These are phyloP conservation scores for Diaporthe batatas DNA, from an alignment of 2,329 filamentous ascomycete species.

Conservation along the genomic window DNA sequence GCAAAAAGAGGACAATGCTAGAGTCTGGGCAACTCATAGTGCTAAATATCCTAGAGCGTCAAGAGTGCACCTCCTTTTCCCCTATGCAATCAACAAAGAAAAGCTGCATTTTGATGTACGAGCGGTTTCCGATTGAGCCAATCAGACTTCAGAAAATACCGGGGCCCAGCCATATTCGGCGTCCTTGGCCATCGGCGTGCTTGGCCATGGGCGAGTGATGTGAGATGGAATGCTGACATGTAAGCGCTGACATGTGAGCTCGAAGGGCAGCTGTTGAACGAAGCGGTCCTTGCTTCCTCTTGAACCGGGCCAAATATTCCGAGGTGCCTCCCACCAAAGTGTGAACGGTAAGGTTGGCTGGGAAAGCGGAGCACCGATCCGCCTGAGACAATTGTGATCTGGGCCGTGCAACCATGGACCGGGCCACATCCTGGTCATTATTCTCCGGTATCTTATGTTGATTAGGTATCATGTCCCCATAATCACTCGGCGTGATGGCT, in stretches of 20 bases:
- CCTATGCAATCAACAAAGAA: neutral
- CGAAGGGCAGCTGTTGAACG: neutral
- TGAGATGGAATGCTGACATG: neutral
- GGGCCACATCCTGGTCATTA: neutral
- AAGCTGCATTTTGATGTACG: neutral
- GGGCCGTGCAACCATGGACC: neutral
- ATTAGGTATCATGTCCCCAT: neutral
- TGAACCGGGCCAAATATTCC: no score
- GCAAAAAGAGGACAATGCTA: neutral
- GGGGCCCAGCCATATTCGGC: neutral
- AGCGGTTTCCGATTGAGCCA: neutral
- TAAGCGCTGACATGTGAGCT: neutral
- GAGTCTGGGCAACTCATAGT: neutral
- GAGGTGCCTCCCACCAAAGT: neutral
- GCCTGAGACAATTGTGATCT: neutral
- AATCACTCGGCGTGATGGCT: neutral
- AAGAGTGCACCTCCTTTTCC: neutral
- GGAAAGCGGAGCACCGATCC: neutral
- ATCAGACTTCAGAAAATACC: neutral
- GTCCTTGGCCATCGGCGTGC: neutral
- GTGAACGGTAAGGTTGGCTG: neutral
- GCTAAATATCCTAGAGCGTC: neutral
- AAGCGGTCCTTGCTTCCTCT: neutral
- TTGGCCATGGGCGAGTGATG: neutral
- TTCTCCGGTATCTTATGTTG: neutral